Base-by-base conservation (phyloP, 805 yeast genomes). In the Ogataea methylovora region DNA sequence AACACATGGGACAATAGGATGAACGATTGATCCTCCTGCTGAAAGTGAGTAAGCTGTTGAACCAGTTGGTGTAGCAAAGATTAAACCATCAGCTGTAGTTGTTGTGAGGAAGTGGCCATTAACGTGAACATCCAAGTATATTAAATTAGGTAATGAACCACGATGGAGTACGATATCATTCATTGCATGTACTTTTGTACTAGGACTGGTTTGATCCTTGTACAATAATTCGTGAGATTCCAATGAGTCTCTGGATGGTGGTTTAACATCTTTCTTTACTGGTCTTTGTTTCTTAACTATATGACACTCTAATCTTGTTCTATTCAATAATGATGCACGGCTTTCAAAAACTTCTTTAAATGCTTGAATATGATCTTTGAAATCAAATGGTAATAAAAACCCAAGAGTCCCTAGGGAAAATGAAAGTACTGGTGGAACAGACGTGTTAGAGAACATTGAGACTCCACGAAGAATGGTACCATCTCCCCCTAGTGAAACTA, bases 401-500 rank as follows among this genome's bases (percentile, higher is more conserved):
- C 97, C 97, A 27, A 88, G 58, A 0, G 97, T 87, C 0, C 97
- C 97, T 60, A 88, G 60, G 0, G 96, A 84, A 52, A 85, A 87
- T 19, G 94, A 77, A 33, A 88, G 59, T 0, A 88, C 84, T 0
- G 97, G 97, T 2, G 97, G 97, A 4, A 85, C 92, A 22, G 63
- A 65, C 8, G 67, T 67, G 49, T 76, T 74, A 35, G 80, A 76
- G 51, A 88, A 88, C 46, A 76, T 63, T 5, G 92, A 76, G 0
- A 86, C 90, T 0, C 90, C 95, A 35, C 88, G 71, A 29, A 88
- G 57, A 36, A 86, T 85, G 0, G 97, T 88, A 5, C 97, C 97
- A 56, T 88, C 97, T 14, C 97, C 97, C n/a, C 97, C 97, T 26
- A 88, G 58, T 0, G 95, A 83, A 8, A 88, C 87, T 25, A 88